Evolutionary conservation across 306 rosid species (phyloP).

Genomic region (Vigna mungo): DNA sequence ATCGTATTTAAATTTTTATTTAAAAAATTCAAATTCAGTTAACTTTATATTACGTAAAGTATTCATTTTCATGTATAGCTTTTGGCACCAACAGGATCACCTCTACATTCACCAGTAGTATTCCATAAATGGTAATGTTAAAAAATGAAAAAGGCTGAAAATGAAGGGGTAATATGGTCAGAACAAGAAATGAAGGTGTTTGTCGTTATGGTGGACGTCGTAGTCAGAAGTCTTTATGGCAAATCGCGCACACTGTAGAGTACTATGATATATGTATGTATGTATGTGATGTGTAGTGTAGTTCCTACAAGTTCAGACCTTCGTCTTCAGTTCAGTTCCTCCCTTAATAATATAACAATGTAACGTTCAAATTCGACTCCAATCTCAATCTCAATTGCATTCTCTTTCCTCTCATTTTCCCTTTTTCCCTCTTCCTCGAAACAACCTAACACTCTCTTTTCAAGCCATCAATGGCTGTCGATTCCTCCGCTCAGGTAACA

Average conservation of each 20-base stretch:
- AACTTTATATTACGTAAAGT: too few species aligned
- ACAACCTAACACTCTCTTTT: slow-evolving; percentile 19
- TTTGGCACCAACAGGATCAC: too few species aligned
- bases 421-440: not conserved
- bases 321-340: not conserved
- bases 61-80: too few species aligned
- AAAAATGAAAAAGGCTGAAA: not conserved
- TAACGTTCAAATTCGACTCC: slow-evolving; percentile 52
- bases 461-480: slow-evolving; percentile 51
- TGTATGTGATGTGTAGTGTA: not conserved
- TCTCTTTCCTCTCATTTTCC: slow-evolving; percentile 17
- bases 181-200: slow-evolving; percentile 23
- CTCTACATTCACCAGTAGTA: too few species aligned
- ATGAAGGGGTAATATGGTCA: slow-evolving; percentile 50
- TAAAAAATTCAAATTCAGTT: too few species aligned
- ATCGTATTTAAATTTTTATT: too few species aligned
- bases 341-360: slow-evolving; percentile 37
- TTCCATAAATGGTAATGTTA: not conserved
- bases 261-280: not conserved
- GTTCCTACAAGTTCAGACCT: not conserved
- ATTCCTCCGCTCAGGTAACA: slow-evolving; percentile 58
- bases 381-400: slow-evolving; percentile 33
- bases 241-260: slow-evolving; percentile 49
- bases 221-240: slow-evolving; percentile 45
- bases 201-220: slow-evolving; percentile 54